phyloP scores from a whole-genome alignment of 164 flowering plant genomes.

The Macadamia tetraphylla region DNA sequence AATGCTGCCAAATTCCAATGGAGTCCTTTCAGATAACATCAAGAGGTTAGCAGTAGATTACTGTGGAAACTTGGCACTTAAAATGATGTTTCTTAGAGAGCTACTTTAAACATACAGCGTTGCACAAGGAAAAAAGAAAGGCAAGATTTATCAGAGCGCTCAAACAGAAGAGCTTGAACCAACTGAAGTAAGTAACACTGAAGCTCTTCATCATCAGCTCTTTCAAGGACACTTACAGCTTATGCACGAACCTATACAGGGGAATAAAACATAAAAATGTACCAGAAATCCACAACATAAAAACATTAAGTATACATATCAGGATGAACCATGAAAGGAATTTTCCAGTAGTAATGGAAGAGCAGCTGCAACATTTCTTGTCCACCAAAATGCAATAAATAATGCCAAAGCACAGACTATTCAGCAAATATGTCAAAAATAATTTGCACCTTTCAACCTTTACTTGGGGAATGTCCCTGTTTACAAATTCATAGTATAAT shows the following conservation, averaged over 20 bases:
- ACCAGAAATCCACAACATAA: too few relatives aligned
- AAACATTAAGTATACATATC: too few relatives aligned
- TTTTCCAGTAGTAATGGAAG: too few relatives aligned
- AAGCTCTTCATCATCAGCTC: slow-evolving; percentile 99
- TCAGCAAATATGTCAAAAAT: too few relatives aligned
- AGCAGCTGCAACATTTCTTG: too few relatives aligned
- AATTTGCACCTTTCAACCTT: too few relatives aligned
- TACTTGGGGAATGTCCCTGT: too few relatives aligned
- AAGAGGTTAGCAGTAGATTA: slow-evolving; percentile 5
- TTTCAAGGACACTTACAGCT: slow-evolving; percentile 98
- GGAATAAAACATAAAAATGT: too few relatives aligned
- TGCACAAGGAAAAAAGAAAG: slow-evolving; percentile 89
- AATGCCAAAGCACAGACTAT: too few relatives aligned
- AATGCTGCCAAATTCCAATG: slow-evolving; percentile 51
- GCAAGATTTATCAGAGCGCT: slow-evolving; percentile 93
- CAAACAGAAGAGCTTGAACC: slow-evolving; percentile 99
- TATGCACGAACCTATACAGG: slow-evolving; percentile 90
- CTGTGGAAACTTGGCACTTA: neutral
- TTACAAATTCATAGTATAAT: too few relatives aligned
- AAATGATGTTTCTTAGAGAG: neutral
- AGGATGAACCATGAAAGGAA: too few relatives aligned
- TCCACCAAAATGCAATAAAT: too few relatives aligned
- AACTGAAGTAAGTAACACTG: slow-evolving; percentile 94
- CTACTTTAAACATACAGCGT: slow-evolving; percentile 54
- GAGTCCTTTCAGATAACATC: slow-evolving; percentile 13